Evolutionary conservation across 2,329 filamentous ascomycete genomes (phyloP).

Genomic region (Xylariaceae sp.): DNA sequence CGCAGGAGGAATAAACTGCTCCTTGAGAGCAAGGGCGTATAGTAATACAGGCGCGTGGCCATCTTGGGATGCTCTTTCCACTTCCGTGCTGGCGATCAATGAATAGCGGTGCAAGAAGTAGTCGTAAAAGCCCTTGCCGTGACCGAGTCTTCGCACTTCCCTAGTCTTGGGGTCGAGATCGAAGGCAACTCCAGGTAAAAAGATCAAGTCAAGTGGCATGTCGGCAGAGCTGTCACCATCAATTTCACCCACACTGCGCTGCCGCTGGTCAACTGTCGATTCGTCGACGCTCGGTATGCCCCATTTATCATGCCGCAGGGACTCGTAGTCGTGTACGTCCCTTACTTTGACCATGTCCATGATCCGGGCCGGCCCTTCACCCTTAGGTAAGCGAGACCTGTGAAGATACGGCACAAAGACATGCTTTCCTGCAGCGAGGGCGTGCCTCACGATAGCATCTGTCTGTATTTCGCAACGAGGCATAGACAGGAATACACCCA

Average conservation of each 20-base stretch:
- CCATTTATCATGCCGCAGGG: slow-evolving; percentile 77
- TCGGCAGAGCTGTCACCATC: slow-evolving; percentile 41
- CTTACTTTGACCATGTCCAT: slow-evolving; percentile 94
- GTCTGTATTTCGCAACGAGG: slow-evolving; percentile 83
- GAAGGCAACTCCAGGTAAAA: slow-evolving; percentile 92
- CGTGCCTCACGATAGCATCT: slow-evolving; percentile 74
- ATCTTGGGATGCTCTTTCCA: slow-evolving; percentile 32
- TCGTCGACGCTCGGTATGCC: slow-evolving; percentile 83
- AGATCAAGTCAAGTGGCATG: slow-evolving; percentile 71
- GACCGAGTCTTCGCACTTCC: slow-evolving; percentile 72
- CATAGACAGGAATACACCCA: slow-evolving; percentile 94
- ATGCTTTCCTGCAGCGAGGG: slow-evolving; percentile 70
- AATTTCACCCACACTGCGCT: slow-evolving; percentile 67
- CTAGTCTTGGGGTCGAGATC: slow-evolving; percentile 54
- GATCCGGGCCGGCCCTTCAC: slow-evolving; percentile 56
- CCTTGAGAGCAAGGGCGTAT: slow-evolving; percentile 76
- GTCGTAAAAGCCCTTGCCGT: slow-evolving; percentile 97
- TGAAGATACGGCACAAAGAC: slow-evolving; percentile 93
- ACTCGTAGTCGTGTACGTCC: slow-evolving; percentile 72
- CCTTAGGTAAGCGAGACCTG: slow-evolving; percentile 45
- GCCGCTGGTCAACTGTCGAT: slow-evolving; percentile 60
- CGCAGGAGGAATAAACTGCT: slow-evolving; percentile 68
- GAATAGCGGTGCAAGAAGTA: slow-evolving; percentile 77
- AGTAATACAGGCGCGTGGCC: slow-evolving; percentile 43
- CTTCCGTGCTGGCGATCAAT: slow-evolving; percentile 34